Conservation (phyloP, 2,329 filamentous ascomycete genomes). For the Aaosphaeria arxii region DNA sequence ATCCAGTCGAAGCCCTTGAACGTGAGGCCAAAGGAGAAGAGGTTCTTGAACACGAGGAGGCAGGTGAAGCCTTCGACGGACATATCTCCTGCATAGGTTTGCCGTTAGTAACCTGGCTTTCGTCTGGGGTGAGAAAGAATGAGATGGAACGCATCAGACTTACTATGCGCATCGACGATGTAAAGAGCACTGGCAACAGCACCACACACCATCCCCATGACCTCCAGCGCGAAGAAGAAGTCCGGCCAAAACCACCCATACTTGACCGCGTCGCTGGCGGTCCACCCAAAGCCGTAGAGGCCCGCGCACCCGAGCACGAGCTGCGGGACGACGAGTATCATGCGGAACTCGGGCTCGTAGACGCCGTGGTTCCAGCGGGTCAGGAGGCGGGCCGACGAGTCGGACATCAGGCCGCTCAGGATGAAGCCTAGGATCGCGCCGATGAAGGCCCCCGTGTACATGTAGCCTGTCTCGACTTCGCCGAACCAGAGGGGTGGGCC, state of each 20-base stretch:
- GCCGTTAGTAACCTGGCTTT: no score
- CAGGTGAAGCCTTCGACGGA: conserved; percentile 87
- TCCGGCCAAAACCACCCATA: conserved; percentile 74
- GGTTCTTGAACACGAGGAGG: conserved; percentile 89
- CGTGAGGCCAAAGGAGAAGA: conserved; percentile 84
- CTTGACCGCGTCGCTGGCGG: conserved; percentile 56
- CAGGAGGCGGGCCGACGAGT: conserved; percentile 68
- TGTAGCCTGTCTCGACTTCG: conserved; percentile 80
- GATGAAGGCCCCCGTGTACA: conserved; percentile 75
- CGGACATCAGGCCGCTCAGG: conserved; percentile 70
- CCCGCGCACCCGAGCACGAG: conserved; percentile 74
- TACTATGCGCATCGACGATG: conserved; percentile 87
- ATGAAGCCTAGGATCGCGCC: conserved; percentile 76
- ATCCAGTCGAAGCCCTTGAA: conserved; percentile 86
- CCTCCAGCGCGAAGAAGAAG: conserved; percentile 79
- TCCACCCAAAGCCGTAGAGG: conserved; percentile 80
- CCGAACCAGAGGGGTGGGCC: conserved; percentile 79
- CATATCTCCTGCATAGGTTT: conserved; percentile 59
- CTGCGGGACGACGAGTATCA: conserved; percentile 79
- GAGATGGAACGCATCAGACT: conserved; percentile 1
- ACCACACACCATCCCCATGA: conserved; percentile 88
- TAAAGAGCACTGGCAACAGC: conserved; percentile 84
- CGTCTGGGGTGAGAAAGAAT: no score
- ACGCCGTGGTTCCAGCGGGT: conserved; percentile 73
- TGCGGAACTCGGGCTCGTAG: conserved; percentile 89